Percentiles rank a stretch among this genome's conserved stretches.
These are phyloP conservation scores for Pseudogymnoascus sp. DNA, from an alignment of 2,329 filamentous ascomycete genomes.

Conservation along the genomic window DNA sequence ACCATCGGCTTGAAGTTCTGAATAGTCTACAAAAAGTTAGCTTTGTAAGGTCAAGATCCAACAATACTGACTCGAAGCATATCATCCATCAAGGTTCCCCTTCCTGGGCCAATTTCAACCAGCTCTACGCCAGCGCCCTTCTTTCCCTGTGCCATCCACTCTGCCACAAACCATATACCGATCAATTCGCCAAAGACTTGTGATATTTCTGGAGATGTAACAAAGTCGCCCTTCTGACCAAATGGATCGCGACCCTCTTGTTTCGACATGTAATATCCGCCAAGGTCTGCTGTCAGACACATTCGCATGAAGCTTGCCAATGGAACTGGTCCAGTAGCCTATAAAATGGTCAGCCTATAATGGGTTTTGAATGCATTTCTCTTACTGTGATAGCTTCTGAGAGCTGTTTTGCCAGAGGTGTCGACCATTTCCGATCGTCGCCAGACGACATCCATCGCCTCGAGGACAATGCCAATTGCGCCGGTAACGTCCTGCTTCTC, in stretches of 20 bases:
- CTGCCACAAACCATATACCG: constrained; percentile 88
- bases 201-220: constrained; percentile 95
- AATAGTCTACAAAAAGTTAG: constrained; percentile 53
- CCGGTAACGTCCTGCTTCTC: constrained; percentile 14
- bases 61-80: constrained; percentile 65
- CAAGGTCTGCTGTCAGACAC: constrained; percentile 83
- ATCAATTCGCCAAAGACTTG: constrained; percentile 94
- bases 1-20: constrained; percentile 72
- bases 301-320: constrained; percentile 97
- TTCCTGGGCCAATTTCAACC: constrained; percentile 87
- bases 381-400: constrained; percentile 76
- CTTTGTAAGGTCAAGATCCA: constrained; percentile 9
- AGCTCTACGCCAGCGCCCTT: constrained; percentile 69
- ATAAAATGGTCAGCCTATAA: constrained; percentile 26
- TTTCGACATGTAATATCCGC: constrained; percentile 85
- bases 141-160: constrained; percentile 88
- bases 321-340: constrained; percentile 83
- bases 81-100: constrained; percentile 95
- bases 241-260: constrained; percentile 72
- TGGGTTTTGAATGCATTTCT: neutral
- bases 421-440: constrained; percentile 61
- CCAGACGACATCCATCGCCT: constrained; percentile 24
- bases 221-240: constrained; percentile 86
- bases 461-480: constrained; percentile 14
- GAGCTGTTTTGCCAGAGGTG: constrained; percentile 79